A percentile compares a stretch with the other conserved stretches of the same genome.
phyloP scores from a whole-genome alignment of 1,284 basidiomycete species.

The Coniophora puteana region DNA sequence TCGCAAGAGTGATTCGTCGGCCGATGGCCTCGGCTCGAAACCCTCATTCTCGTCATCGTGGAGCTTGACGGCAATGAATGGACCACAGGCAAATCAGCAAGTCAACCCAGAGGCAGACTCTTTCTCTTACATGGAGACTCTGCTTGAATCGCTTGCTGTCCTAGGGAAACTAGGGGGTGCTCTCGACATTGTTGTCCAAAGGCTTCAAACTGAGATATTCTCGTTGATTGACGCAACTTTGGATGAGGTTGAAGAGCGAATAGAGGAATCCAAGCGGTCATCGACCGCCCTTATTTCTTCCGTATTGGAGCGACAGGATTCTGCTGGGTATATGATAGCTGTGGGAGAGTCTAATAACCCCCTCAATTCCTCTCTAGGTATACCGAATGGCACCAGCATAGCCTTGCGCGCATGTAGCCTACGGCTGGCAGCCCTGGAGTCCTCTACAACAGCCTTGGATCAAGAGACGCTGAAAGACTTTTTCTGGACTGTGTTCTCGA shows the following conservation, averaged over 20 bases:
- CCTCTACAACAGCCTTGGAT: slow-evolving; percentile 69
- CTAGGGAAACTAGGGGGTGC: slow-evolving; percentile 87
- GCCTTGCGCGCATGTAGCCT: slow-evolving; percentile 47
- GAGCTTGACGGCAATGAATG: slow-evolving; percentile 17
- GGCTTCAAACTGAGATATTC: slow-evolving; percentile 84
- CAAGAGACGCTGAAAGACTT: slow-evolving; percentile 88
- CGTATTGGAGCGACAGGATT: slow-evolving; percentile 29
- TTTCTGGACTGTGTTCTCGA: slow-evolving; percentile 98
- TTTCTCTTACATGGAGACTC: slow-evolving; percentile 91
- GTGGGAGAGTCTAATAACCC: slow-evolving; percentile 24
- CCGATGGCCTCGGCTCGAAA: slow-evolving; percentile 23
- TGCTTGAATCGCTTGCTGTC: slow-evolving; percentile 89
- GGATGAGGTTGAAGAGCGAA: slow-evolving; percentile 88
- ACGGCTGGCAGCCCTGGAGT: slow-evolving; percentile 76
- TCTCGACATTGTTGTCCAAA: slow-evolving; percentile 83
- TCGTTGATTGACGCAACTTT: slow-evolving; percentile 84
- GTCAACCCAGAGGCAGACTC: slow-evolving; percentile 89
- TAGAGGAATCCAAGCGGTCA: slow-evolving; percentile 63
- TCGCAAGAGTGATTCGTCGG: slow-evolving; percentile 24
- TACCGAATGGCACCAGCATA: slow-evolving; percentile 13
- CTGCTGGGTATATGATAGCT: slow-evolving; percentile 51
- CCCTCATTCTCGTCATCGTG: slow-evolving; percentile 22
- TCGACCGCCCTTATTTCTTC: slow-evolving; percentile 37
- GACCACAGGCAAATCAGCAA: slow-evolving; percentile 14
- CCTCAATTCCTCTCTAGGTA: slow-evolving; percentile 8